Percentiles rank a stretch among this genome's conserved stretches.
Evolutionary conservation across 306 rosid genomes (phyloP).

Genomic region (Phaseolus lunatus): DNA sequence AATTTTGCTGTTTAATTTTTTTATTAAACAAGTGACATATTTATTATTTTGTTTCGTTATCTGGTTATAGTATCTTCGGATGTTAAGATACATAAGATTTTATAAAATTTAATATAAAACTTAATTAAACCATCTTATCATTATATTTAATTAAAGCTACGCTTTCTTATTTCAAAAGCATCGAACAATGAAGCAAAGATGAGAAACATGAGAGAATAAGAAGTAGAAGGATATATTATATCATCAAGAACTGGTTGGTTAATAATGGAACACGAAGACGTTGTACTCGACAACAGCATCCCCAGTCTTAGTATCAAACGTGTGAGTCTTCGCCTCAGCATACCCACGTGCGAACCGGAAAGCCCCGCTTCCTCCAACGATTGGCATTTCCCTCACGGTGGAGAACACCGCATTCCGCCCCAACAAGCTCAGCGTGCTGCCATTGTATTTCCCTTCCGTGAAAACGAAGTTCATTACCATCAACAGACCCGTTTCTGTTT

Average conservation of each 20-base stretch:
- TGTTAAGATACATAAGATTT: too few relatives aligned
- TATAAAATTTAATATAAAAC: too few relatives aligned
- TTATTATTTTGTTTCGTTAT: too few relatives aligned
- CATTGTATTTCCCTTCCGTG: slow-evolving; percentile 38
- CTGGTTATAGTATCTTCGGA: too few relatives aligned
- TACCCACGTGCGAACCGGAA: slow-evolving; percentile 68
- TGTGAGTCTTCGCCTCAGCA: slow-evolving; percentile 51
- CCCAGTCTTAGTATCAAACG: slow-evolving; percentile 18
- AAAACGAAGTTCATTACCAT: slow-evolving; percentile 42
- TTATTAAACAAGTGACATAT: too few relatives aligned
- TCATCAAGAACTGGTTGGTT: not conserved
- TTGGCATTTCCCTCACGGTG: slow-evolving; percentile 42
- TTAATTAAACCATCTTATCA: too few relatives aligned
- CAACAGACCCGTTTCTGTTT: slow-evolving; percentile 19
- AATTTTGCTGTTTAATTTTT: too few relatives aligned
- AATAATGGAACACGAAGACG: slow-evolving; percentile 56
- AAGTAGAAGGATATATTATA: not conserved
- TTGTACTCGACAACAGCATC: slow-evolving; percentile 60
- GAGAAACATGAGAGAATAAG: not conserved
- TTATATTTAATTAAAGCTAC: too few relatives aligned
- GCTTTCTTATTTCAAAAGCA: slow-evolving; percentile 20
- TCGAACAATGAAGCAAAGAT: not conserved
- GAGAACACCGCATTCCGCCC: slow-evolving; percentile 34
- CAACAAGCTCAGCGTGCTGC: slow-evolving; percentile 43
- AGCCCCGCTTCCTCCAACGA: slow-evolving; percentile 54